Evolutionary conservation across 2,329 filamentous ascomycete genomes (phyloP).

Genomic region (Venturia aucupariae): DNA sequence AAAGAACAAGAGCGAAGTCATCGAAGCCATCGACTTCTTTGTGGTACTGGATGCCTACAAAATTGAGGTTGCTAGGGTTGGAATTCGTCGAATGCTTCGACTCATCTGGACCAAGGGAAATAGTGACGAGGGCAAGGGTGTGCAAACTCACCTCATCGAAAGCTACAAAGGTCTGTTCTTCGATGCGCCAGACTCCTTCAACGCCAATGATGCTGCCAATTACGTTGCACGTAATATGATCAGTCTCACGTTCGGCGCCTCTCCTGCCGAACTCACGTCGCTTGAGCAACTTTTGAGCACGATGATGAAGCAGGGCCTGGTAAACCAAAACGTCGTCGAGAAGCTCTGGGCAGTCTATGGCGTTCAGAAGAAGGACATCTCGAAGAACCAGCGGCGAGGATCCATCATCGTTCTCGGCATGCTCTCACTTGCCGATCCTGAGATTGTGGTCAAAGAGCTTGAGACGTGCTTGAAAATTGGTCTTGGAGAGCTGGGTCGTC

Average conservation of each 20-base stretch:
- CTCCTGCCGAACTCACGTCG: slow-evolving; percentile 88
- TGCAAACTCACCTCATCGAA: slow-evolving; percentile 92
- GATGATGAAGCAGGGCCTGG: slow-evolving; percentile 91
- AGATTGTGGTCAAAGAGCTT: slow-evolving; percentile 91
- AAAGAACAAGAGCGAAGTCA: slow-evolving; percentile 95
- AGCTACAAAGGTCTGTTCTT: slow-evolving; percentile 96
- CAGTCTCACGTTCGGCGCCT: slow-evolving; percentile 90
- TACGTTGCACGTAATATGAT: slow-evolving; percentile 99
- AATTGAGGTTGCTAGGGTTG: slow-evolving; percentile 82
- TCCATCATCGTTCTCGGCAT: slow-evolving; percentile 96
- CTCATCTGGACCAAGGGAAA: slow-evolving; percentile 99
- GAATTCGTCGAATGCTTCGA: slow-evolving; percentile 90
- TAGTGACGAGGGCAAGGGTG: slow-evolving; percentile 96
- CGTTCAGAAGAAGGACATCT: slow-evolving; percentile 87
- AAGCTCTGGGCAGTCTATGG: slow-evolving; percentile 98
- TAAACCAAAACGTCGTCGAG: slow-evolving; percentile 74
- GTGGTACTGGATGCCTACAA: slow-evolving; percentile 93
- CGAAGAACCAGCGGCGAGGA: slow-evolving; percentile 78
- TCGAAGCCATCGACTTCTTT: slow-evolving; percentile 98
- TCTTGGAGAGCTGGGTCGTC: slow-evolving; percentile 67
- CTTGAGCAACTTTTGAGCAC: slow-evolving; percentile 89
- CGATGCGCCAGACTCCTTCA: slow-evolving; percentile 83
- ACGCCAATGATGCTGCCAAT: slow-evolving; percentile 80
- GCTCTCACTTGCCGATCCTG: slow-evolving; percentile 84
- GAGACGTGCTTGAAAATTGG: slow-evolving; percentile 89